Evolutionary conservation across 2,329 filamentous ascomycete species (phyloP), one percentile per base, ranked within the genome.

Genomic region (Myrmaecium sp.): DNA sequence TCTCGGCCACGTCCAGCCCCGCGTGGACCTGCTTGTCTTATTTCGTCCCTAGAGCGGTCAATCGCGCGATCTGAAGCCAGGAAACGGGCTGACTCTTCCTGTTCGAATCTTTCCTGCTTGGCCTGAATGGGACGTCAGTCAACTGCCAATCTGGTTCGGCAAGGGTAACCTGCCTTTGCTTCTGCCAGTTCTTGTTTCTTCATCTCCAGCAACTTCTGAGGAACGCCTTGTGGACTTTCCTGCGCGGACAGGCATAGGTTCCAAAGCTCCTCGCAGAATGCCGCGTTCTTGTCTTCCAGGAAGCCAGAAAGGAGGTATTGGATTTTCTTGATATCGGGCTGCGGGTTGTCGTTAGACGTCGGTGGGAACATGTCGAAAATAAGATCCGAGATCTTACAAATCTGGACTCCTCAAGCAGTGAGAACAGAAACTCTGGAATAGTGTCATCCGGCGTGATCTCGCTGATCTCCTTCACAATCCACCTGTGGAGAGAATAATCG

Each of bases 251-350:
- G 57, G 41, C 86, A 78, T 11, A 98, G 60, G 32, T 74, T 80
- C 89, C 89, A 98, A 8, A 98, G 57, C 35, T 94, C 81, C 47
- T 92, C 86, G 52, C 86, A 94, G 46, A 98, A 98, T 0, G 64
- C 55, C 2, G 82, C 63, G 0, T 83, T 89, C 38, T 95, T 82
- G 50, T 91, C 86, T 43, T 93, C 84, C 39, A 98, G 69, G 43
- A 98, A 98, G 2, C 86, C 89, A 2, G 81, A 89, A 36, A 98
- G 73, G 43, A 91, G 78, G 39, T 94, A 93, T 48, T 98, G 89
- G 29, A 95, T 66, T 23, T 77, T 72, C 56, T 95, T 98, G 54
- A 95, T 89, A 49, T 95, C 82, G 36, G 86, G 89, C 84, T 95
- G 29, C 25, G 41, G 12, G 19, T 10, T 19, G 24, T 11, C 21